Conservation (phyloP, 768 basidiomycete species). For the Pleurotus salmoneostramineus region DNA sequence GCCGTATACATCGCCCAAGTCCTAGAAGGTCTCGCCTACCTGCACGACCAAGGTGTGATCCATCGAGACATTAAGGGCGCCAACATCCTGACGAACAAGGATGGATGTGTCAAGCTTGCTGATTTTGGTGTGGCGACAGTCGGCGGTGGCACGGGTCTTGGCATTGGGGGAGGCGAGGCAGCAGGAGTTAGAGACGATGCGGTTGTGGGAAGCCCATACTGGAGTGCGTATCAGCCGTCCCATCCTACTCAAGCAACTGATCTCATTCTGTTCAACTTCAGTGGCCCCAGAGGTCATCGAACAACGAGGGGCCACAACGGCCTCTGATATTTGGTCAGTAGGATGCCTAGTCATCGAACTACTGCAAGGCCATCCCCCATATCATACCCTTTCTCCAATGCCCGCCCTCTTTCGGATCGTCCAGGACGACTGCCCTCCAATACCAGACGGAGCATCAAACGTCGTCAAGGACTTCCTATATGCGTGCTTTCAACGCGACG, state of each 20-base stretch:
- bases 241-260: not conserved
- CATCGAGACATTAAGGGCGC: slow-evolving; percentile 99
- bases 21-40: slow-evolving; percentile 90
- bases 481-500: slow-evolving; percentile 98
- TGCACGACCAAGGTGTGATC: slow-evolving; percentile 99
- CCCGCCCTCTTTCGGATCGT: slow-evolving; percentile 98
- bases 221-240: slow-evolving; percentile 61
- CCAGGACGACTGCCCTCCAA: slow-evolving; percentile 95
- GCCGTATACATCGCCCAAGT: slow-evolving; percentile 97
- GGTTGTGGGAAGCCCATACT: slow-evolving; percentile 97
- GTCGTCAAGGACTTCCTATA: slow-evolving; percentile 96
- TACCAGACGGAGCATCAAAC: slow-evolving; percentile 92
- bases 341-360: slow-evolving; percentile 98
- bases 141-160: not conserved
- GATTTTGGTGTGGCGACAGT: slow-evolving; percentile 93
- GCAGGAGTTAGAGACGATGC: slow-evolving; percentile 74
- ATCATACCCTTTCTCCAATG: slow-evolving; percentile 96
- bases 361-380: slow-evolving; percentile 87
- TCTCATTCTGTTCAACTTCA: slow-evolving; percentile 21
- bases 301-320: slow-evolving; percentile 93
- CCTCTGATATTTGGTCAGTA: slow-evolving; percentile 92
- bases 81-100: slow-evolving; percentile 98
- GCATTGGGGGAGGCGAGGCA: slow-evolving; percentile 46
- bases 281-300: slow-evolving; percentile 99
- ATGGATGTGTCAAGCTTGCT: slow-evolving; percentile 97